Conservation (phyloP, 2,329 filamentous ascomycete genomes). For the Apiospora arundinis region DNA sequence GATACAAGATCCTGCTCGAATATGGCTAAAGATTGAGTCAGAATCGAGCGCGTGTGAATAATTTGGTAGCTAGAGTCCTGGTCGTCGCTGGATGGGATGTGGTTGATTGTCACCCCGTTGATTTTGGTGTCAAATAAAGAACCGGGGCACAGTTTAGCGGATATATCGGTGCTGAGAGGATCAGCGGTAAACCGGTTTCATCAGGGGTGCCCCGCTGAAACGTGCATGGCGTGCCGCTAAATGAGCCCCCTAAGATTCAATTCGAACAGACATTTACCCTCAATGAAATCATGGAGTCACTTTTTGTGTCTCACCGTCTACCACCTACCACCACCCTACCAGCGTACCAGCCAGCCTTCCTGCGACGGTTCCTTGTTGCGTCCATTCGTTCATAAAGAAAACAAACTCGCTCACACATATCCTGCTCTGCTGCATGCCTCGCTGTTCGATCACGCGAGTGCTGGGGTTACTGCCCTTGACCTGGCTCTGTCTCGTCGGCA, state of each 20-base stretch:
- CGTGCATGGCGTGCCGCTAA: neutral
- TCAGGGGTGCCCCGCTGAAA: neutral
- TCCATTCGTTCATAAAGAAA: conserved; percentile 13
- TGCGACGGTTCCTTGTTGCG: conserved; percentile 8
- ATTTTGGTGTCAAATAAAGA: too few relatives aligned
- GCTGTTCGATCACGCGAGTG: conserved; percentile 25
- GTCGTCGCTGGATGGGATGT: too few relatives aligned
- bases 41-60: too few relatives aligned
- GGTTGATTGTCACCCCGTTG: too few relatives aligned
- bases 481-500: conserved; percentile 27
- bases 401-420: neutral
- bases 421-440: conserved; percentile 24
- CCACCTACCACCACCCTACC: neutral
- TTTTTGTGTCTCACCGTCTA: neutral
- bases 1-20: too few relatives aligned
- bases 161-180: neutral
- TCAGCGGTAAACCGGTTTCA: neutral
- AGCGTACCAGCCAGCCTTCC: neutral
- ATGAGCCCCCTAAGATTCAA: conserved; percentile 9
- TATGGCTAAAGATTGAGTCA: too few relatives aligned
- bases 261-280: neutral
- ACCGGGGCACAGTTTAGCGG: neutral
- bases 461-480: conserved; percentile 26
- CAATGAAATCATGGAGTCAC: neutral
- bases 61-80: too few relatives aligned